Base-by-base conservation (phyloP, 2,329 filamentous ascomycete species). In the Xylaria sp. region DNA sequence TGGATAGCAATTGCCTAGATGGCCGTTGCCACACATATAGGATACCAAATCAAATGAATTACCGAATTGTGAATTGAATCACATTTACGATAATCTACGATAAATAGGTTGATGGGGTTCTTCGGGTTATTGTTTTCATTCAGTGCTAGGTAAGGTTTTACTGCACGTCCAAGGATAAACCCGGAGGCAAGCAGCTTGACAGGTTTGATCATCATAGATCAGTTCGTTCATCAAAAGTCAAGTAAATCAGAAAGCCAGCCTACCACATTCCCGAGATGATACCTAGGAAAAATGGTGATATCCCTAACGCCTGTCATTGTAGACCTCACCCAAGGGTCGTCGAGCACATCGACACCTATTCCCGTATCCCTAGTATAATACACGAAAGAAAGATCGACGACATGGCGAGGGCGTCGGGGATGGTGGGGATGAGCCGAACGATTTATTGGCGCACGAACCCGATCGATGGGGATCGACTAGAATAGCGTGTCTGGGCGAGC, bases 311-410 rank as follows among this genome's bases (percentile, higher is more conserved):
- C 57, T 38, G 33, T 44, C 31, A 28, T 42, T 13, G 7, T 1
- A 17, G 36, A 53, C 20, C 40, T 31, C 28, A 31, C 26, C 49
- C 4, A 11, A 9, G 36, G 33, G 17, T n/a, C 20, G 23, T 28
- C 13, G 38, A 40, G 15, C 49, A 49, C 15, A 46, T 59, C 44
- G 46, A 65, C 23, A 62, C 51, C 63, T 53, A 9, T 26, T 48
- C 33, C 42, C 6, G 15, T 13, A 20, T 26, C 66, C 58, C 58
- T 58, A 58, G 53, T 65, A 65, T 68, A 46, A 10, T 58, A 68
- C 62, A 62, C 26, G 58, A 62, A 65, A 67, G 36, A 17, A 40
- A 56, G 53, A 53, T 65, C n/a, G 42, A 56, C n/a, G 42, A 56
- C 58, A 54, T 54, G n/a, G 20, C 20, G 15, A 53, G 51, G 36